Evolutionary conservation across 2,329 filamentous ascomycete genomes (phyloP).

Genomic region (Diaporthe capsici): DNA sequence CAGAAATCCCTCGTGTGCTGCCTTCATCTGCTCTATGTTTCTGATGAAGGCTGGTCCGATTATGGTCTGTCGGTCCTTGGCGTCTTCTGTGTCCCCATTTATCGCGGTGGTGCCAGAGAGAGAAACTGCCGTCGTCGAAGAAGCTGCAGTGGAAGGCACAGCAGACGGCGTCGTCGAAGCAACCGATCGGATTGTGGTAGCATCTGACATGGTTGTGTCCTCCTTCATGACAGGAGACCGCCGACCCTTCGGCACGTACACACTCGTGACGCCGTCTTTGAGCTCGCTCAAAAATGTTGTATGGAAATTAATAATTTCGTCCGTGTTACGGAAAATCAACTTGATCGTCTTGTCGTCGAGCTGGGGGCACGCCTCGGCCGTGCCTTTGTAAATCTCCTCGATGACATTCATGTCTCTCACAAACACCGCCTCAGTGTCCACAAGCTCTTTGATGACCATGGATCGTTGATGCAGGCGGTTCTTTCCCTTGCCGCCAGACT

Average conservation of each 20-base stretch:
- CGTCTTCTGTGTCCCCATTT: constrained; percentile 64
- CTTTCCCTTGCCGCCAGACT: constrained; percentile 67
- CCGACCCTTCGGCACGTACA: constrained; percentile 78
- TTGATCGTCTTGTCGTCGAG: constrained; percentile 89
- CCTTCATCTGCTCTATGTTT: constrained; percentile 73
- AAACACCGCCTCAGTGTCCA: constrained; percentile 93
- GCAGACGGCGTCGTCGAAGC: constrained; percentile 53
- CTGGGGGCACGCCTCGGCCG: constrained; percentile 84
- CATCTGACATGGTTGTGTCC: constrained; percentile 48
- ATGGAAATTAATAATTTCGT: constrained; percentile 91
- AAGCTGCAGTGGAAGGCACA: constrained; percentile 39
- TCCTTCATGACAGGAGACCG: constrained; percentile 57
- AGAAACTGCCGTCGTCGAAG: constrained; percentile 40
- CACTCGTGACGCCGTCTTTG: constrained; percentile 82
- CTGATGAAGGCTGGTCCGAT: constrained; percentile 68
- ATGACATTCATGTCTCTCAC: constrained; percentile 97
- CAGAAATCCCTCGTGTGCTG: constrained; percentile 72
- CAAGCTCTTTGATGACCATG: constrained; percentile 89
- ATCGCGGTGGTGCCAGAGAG: constrained; percentile 46
- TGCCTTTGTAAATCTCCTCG: constrained; percentile 97
- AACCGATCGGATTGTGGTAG: constrained; percentile 52
- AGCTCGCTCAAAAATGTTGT: constrained; percentile 83
- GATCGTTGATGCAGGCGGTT: constrained; percentile 85
- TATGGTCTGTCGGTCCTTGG: constrained; percentile 65
- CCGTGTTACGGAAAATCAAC: constrained; percentile 91